Evolutionary conservation across 768 basidiomycete species (phyloP).

Genomic region (Cyathus striatus): DNA sequence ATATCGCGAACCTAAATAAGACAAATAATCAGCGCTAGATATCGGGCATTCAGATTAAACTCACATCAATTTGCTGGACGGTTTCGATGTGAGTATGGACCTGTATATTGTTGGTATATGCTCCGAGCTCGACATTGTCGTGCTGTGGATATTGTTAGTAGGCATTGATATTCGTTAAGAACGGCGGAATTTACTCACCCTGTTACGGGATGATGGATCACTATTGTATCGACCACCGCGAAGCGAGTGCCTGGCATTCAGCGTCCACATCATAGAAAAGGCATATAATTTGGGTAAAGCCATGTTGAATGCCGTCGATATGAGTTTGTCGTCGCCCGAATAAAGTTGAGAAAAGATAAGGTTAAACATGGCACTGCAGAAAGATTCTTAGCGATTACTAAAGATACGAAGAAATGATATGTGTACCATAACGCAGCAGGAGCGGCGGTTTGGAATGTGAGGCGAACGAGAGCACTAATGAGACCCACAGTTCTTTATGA

Average conservation of each 20-base stretch:
- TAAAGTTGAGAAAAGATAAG: conserved; percentile 27
- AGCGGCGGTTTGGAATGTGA: conserved; percentile 24
- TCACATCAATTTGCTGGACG: neutral
- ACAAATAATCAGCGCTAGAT: neutral
- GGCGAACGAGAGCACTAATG: conserved; percentile 20
- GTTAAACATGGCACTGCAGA: conserved; percentile 26
- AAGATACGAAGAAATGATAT: too few relatives aligned
- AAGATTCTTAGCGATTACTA: too few relatives aligned
- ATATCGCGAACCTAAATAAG: neutral
- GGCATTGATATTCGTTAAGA: too few relatives aligned
- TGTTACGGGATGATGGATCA: neutral
- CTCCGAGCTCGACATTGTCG: neutral
- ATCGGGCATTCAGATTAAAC: neutral
- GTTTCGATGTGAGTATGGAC: neutral
- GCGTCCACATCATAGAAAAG: conserved; percentile 31
- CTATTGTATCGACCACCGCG: conserved; percentile 7
- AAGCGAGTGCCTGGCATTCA: conserved; percentile 22
- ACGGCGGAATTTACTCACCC: neutral
- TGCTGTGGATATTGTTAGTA: neutral
- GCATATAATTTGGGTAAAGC: conserved; percentile 27
- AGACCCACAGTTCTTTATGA: conserved; percentile 18
- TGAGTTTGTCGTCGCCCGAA: conserved; percentile 12
- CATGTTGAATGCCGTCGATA: conserved; percentile 23
- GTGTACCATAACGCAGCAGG: conserved; percentile 29
- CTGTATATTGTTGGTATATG: neutral